Evolutionary conservation across 2,329 filamentous ascomycete genomes (phyloP), one percentile per base, ranked within the genome.

Genomic region (Botrytis pseudocinerea): DNA sequence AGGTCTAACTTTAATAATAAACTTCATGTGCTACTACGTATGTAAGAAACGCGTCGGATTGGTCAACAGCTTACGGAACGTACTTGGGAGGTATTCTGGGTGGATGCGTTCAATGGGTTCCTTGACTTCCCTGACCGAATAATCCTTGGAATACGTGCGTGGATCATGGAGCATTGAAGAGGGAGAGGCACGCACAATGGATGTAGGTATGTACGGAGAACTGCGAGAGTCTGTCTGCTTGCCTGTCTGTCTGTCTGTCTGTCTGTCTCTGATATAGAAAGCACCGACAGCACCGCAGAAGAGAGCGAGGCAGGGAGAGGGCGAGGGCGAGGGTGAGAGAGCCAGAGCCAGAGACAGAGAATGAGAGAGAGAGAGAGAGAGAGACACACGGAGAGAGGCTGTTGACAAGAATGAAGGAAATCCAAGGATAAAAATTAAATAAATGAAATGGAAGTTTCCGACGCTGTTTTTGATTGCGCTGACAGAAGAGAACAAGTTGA

Each of bases 11-110:
- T 57, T 57, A 57, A 57, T 57, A 28, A 57, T 28, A 32, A 32
- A 57, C 51, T 61, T 70, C 59, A 44, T 38, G 59, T 54, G 70
- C 61, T 59, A 71, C 61, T 59, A 71, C 48, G 28, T 28, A 57
- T 40, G 42, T 35, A 71, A 66, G 16, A 71, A 54, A 71, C 61
- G 70, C 38, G 61, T 72, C n/a, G 62, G 70, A 72, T 72, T 72
- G 62, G 70, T 72, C 42, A 48, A 72, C 28, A 68, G 51, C 40
- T 59, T 72, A 71, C 60, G 46, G 38, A 44, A 64, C 20, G 60
- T 44, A 9, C 38, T 38, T 38, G 1, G 38, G 7, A 59, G 35
- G 32, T 62, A 70, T 48, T 62, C 35, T n/a, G 42, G 42, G 62
- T 46, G 62, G 62, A 46, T 46, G 40, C 42, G 57, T 69, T 28